Conservation (phyloP, 1,284 basidiomycete species). For the Peniophora sp. region DNA sequence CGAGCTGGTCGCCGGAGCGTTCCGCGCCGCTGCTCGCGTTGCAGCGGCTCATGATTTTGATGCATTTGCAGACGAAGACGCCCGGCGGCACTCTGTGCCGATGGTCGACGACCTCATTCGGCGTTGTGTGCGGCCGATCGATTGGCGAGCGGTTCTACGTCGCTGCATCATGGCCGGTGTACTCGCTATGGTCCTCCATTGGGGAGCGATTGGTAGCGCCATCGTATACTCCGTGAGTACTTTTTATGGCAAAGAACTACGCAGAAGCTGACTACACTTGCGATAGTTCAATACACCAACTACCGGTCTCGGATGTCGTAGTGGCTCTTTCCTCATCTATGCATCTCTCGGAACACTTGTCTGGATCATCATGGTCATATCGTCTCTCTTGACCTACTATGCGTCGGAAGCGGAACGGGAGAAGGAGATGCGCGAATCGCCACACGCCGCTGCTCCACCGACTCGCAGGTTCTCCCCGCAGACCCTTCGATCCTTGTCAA, state of each 20-base stretch:
- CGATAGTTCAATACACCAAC: slow-evolving; percentile 28
- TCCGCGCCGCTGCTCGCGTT: neutral
- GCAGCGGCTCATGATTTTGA: too few relatives aligned
- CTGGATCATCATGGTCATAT: slow-evolving; percentile 30
- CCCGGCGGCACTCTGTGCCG: too few relatives aligned
- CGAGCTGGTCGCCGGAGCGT: neutral
- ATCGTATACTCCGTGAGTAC: too few relatives aligned
- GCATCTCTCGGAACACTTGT: slow-evolving; percentile 25
- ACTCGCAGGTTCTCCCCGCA: too few relatives aligned
- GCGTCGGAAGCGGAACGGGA: neutral
- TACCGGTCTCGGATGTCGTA: slow-evolving; percentile 30
- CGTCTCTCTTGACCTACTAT: slow-evolving; percentile 27
- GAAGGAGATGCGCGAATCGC: neutral
- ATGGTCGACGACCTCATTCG: too few relatives aligned
- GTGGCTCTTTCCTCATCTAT: slow-evolving; percentile 29
- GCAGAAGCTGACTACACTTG: neutral
- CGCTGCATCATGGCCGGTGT: too few relatives aligned
- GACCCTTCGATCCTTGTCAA: neutral
- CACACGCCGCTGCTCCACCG: neutral
- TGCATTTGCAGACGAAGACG: too few relatives aligned
- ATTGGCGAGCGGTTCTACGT: too few relatives aligned
- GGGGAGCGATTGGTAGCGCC: too few relatives aligned
- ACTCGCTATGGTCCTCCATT: too few relatives aligned
- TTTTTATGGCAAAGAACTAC: too few relatives aligned
- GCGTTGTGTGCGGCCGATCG: too few relatives aligned